Evolutionary conservation across 257 asterid species (phyloP), one percentile per base, ranked within the genome.

Genomic region (Ehretia macrophylla): DNA sequence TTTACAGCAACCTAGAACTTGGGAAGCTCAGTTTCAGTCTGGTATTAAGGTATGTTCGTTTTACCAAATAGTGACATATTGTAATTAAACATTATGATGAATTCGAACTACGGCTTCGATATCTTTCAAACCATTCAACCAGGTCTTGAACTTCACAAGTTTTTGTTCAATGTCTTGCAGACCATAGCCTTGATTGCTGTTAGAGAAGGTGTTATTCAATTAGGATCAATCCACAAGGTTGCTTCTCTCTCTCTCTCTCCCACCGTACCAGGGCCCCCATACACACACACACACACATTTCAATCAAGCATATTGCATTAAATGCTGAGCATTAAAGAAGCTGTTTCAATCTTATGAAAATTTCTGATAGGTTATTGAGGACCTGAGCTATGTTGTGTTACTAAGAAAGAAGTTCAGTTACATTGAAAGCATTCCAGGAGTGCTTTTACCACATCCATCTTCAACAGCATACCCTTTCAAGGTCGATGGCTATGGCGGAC

Each of bases 11-110:
- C 99, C 99, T 11, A 86, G 97, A 67, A 89, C 99, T 62, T 93
- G 99, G 99, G 97, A 93, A 77, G 97, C 97, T 66, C 99, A 93
- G 69, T 93, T 93, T 67, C 95, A 82, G 58, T 89, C 94, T 37
- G 99, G 99, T 62, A 89, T 93, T 23, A 89, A 93, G 97, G 99
- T 93, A 72, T 63, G 10, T 48, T 27, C n/a, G 14, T n/a, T n/a
- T n/a, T n/a, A n/a, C n/a, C n/a, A n/a, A n/a, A n/a, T n/a, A n/a
- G n/a, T n/a, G n/a, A n/a, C n/a, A n/a, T n/a, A n/a, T n/a, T n/a
- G n/a, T n/a, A n/a, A n/a, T n/a, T n/a, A n/a, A n/a, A n/a, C n/a
- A n/a, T n/a, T n/a, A n/a, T n/a, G n/a, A n/a, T n/a, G n/a, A n/a
- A n/a, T n/a, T n/a, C n/a, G n/a, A n/a, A n/a, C n/a, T n/a, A n/a